Conservation (phyloP, 805 yeast species). For the Torulaspora indica region DNA sequence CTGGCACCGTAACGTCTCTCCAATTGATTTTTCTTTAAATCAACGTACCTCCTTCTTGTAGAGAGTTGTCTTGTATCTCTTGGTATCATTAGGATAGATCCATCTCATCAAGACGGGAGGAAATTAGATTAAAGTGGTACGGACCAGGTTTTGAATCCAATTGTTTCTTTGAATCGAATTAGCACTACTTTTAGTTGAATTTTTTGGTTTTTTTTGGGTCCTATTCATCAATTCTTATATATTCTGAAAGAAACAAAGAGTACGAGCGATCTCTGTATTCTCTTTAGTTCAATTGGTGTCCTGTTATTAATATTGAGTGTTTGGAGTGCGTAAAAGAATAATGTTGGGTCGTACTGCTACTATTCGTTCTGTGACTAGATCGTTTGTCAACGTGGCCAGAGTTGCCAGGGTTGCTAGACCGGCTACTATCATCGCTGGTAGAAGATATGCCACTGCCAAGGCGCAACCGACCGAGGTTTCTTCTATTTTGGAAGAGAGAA, state of each 20-base stretch:
- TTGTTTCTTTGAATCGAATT: not conserved
- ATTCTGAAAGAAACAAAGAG: slow-evolving; percentile 5
- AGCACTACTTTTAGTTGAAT: not conserved
- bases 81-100: not conserved
- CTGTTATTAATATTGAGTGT: slow-evolving; percentile 1
- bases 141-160: no score
- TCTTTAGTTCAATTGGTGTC: not conserved
- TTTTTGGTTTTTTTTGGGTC: slow-evolving; percentile 1
- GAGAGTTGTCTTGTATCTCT: not conserved
- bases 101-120: not conserved
- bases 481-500: slow-evolving; percentile 97
- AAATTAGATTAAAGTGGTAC: not conserved
- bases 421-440: slow-evolving; percentile 55
- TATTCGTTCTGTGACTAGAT: slow-evolving; percentile 79
- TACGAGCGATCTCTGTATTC: not conserved
- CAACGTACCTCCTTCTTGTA: not conserved
- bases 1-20: no score
- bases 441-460: slow-evolving; percentile 88
- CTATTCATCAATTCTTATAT: slow-evolving; percentile 5
- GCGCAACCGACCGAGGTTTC: slow-evolving; percentile 99
- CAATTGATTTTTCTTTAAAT: no score
- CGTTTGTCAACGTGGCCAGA: slow-evolving; percentile 43
- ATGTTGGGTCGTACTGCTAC: slow-evolving; percentile 86
- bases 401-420: slow-evolving; percentile 59
- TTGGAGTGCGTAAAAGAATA: slow-evolving; percentile 22